A percentile compares a stretch with the other conserved stretches of the same genome.
These are phyloP conservation scores for Neurospora sp. DNA, from an alignment of 2,329 filamentous ascomycete genomes.

Conservation along the genomic window DNA sequence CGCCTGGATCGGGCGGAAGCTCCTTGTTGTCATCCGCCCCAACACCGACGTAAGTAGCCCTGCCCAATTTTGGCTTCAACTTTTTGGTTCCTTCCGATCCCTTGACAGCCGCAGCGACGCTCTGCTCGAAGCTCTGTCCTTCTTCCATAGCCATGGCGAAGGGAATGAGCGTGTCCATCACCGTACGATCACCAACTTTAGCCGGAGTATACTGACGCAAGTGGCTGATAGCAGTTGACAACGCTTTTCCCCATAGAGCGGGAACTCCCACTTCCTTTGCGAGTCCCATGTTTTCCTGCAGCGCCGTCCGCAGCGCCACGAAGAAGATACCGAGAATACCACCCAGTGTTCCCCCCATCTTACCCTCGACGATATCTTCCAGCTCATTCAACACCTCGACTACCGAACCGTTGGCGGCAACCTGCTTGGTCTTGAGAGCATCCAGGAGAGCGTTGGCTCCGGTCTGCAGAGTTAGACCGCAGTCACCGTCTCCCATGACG, in stretches of 20 bases:
- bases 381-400: conserved; percentile 36
- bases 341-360: conserved; percentile 43
- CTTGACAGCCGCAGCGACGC: conserved; percentile 46
- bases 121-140: conserved; percentile 39
- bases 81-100: conserved; percentile 54
- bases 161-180: conserved; percentile 47
- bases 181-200: conserved; percentile 44
- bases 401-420: conserved; percentile 34
- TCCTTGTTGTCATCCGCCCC: conserved; percentile 39
- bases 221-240: conserved; percentile 33
- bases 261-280: conserved; percentile 23
- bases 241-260: conserved; percentile 33
- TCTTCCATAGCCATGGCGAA: conserved; percentile 38
- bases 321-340: conserved; percentile 46
- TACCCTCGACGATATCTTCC: conserved; percentile 44
- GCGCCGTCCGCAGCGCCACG: conserved; percentile 33
- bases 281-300: conserved; percentile 20
- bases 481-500: conserved; percentile 56
- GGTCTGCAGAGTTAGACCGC: conserved; percentile 50
- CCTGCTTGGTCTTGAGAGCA: conserved; percentile 27
- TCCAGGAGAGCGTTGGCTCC: conserved; percentile 40
- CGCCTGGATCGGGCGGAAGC: conserved; percentile 58
- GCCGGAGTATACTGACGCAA: conserved; percentile 44
- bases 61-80: conserved; percentile 54
- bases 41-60: conserved; percentile 58